These are phyloP conservation scores for Ampelocalamus luodianensis DNA, from an alignment of 176 grass and related monocot species.

Conservation along the genomic window DNA sequence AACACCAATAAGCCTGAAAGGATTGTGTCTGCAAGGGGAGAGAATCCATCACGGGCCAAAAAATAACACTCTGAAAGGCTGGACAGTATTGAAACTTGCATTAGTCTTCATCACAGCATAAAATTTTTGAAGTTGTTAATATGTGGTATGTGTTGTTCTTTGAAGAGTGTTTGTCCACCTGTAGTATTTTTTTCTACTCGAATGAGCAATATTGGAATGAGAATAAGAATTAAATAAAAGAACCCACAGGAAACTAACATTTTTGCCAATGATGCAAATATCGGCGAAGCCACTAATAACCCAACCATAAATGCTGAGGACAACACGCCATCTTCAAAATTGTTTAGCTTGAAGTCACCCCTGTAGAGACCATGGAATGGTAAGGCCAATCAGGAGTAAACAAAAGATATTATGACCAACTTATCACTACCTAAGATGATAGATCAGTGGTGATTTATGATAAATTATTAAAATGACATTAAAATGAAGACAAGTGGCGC, in stretches of 20 bases:
- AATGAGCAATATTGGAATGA: constrained; percentile 10
- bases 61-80: constrained; percentile 27
- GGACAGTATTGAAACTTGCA: background rate
- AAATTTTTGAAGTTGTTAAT: background rate
- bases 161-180: background rate
- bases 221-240: background rate
- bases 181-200: background rate
- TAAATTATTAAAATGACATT: background rate
- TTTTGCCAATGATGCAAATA: constrained; percentile 91
- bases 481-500: background rate
- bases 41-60: constrained; percentile 2
- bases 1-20: constrained; percentile 96
- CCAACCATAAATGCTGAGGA: constrained; percentile 99
- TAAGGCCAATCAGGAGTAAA: constrained; percentile 28
- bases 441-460: background rate
- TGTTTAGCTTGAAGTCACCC: constrained; percentile 86
- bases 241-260: constrained; percentile 50
- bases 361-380: constrained; percentile 43
- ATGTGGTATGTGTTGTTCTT: constrained; percentile 13
- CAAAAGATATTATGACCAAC: background rate
- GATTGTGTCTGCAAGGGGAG: constrained; percentile 75
- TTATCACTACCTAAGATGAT: background rate
- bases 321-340: constrained; percentile 94
- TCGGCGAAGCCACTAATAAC: constrained; percentile 80
- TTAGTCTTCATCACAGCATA: background rate